These are phyloP conservation scores for Pichia pseudocactophila DNA, from an alignment of 805 yeast species.

Conservation along the genomic window DNA sequence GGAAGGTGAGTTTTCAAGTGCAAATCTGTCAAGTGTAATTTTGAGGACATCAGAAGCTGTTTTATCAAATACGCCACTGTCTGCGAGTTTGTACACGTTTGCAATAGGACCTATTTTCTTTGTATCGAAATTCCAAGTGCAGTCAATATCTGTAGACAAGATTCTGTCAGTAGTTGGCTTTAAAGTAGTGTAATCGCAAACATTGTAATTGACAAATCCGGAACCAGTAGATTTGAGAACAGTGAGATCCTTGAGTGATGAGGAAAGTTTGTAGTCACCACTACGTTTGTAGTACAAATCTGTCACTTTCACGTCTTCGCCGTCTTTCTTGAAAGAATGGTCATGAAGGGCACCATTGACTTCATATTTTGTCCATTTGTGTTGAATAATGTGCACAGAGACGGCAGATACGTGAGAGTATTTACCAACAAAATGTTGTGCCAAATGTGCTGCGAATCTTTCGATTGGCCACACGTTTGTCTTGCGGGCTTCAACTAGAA, in stretches of 20 bases:
- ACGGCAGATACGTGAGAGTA: conserved; percentile 72
- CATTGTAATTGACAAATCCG: conserved; percentile 80
- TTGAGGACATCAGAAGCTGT: conserved; percentile 55
- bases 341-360: conserved; percentile 70
- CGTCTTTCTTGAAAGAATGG: conserved; percentile 81
- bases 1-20: conserved; percentile 81
- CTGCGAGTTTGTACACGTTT: conserved; percentile 42
- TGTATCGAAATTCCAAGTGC: conserved; percentile 58
- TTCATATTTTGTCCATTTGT: conserved; percentile 67
- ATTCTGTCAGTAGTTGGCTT: conserved; percentile 78
- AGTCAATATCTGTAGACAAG: conserved; percentile 77
- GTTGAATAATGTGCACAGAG: conserved; percentile 58
- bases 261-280: conserved; percentile 49
- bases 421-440: conserved; percentile 68
- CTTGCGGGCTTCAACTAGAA: conserved; percentile 72
- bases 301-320: conserved; percentile 69
- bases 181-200: conserved; percentile 84
- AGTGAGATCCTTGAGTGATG: conserved; percentile 70
- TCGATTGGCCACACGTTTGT: conserved; percentile 87
- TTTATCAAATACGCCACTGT: conserved; percentile 53
- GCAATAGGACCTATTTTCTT: conserved; percentile 42
- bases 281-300: conserved; percentile 41
- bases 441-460: conserved; percentile 78
- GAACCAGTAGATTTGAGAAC: conserved; percentile 88
- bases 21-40: conserved; percentile 69